A percentile compares a stretch with the other conserved stretches of the same genome.
phyloP scores from a whole-genome alignment of 225 moss, liverwort and hornwort genomes.

The Physcomitrellopsis africana region DNA sequence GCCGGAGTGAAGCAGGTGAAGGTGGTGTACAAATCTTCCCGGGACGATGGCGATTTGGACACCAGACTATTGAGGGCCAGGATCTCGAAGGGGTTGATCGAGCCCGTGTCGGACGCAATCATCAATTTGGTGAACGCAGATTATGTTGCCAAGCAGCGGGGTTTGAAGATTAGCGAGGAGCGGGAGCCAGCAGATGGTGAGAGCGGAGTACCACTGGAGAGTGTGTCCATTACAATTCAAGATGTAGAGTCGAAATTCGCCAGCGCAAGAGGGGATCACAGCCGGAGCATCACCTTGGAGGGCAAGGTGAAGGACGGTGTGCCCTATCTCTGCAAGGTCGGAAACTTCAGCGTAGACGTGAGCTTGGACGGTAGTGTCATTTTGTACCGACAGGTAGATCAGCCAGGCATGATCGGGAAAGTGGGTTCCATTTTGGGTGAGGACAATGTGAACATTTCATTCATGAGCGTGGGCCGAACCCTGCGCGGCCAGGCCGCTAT shows the following conservation, averaged over 20 bases:
- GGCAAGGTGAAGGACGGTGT: constrained; percentile 83
- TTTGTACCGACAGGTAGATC: constrained; percentile 88
- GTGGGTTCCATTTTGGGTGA: constrained; percentile 74
- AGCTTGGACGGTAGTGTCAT: constrained; percentile 92
- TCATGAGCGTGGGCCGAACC: constrained; percentile 94
- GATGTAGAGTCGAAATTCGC: constrained; percentile 73
- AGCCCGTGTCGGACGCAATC: constrained; percentile 89
- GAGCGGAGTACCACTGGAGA: constrained; percentile 68
- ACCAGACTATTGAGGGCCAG: constrained; percentile 90
- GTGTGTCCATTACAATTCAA: constrained; percentile 55
- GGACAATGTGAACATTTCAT: constrained; percentile 86
- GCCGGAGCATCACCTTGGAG: constrained; percentile 73
- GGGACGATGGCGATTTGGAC: constrained; percentile 84
- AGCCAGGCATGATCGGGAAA: constrained; percentile 94
- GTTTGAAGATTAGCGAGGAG: constrained; percentile 90
- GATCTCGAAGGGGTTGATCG: constrained; percentile 93
- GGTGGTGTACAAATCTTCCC: constrained; percentile 75
- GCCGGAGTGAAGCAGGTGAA: constrained; percentile 89
- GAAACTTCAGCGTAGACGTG: constrained; percentile 78
- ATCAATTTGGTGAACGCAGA: constrained; percentile 97
- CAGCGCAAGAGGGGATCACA: constrained; percentile 55
- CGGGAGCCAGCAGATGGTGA: constrained; percentile 54
- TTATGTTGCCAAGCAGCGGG: constrained; percentile 86
- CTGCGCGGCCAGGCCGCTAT: constrained; percentile 76
- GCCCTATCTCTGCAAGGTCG: constrained; percentile 73